Evolutionary conservation across 2,329 filamentous ascomycete species (phyloP), one percentile per base, ranked within the genome.

Genomic region (Sphaerulina vaccinii): DNA sequence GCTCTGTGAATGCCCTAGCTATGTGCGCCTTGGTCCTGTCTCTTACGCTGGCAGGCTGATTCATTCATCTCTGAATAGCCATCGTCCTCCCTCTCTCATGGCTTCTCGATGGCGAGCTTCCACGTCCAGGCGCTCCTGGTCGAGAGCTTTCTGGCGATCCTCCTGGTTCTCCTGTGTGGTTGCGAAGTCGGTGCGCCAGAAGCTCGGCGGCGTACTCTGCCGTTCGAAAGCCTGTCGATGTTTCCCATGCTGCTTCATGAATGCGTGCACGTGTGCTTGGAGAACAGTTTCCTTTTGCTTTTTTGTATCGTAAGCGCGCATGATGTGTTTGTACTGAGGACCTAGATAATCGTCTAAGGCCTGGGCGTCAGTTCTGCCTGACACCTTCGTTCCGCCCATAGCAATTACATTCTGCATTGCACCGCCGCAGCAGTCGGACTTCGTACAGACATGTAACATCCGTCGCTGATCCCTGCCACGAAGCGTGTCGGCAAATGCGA

Each of bases 151-250:
- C 54, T 79, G 77, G 51, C 80, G 80, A 62, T 92, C 83, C 46
- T 77, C 73, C 60, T 81, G 75, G 22, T 85, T 71, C 70, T 96
- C 88, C 68, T 97, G 93, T 1, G 93, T 96, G 21, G 75, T 83
- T 1, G 92, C 91, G 67, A 99, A 95, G 61, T 95, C 92, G 1
- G 86, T 80, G 48, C 88, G 79, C 93, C 93, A 99, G 67, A 89
- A 97, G 0, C 90, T 91, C 1, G 90, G 89, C 10, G 93, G 91
- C 8, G 87, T 89, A 38, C 74, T 77, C 56, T 81, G 79, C 44
- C 90, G 80, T 54, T 85, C 81, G 69, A 86, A 90, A 22, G 83
- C 79, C 61, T 92, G 81, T 50, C 87, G 80, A 70, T 96, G 91
- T 66, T 79, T 89, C 5, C 90, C 90, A 67, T 82, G 83, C 55